Base-by-base conservation (phyloP, 2,329 filamentous ascomycete genomes). In the Diaporthe vaccinii region DNA sequence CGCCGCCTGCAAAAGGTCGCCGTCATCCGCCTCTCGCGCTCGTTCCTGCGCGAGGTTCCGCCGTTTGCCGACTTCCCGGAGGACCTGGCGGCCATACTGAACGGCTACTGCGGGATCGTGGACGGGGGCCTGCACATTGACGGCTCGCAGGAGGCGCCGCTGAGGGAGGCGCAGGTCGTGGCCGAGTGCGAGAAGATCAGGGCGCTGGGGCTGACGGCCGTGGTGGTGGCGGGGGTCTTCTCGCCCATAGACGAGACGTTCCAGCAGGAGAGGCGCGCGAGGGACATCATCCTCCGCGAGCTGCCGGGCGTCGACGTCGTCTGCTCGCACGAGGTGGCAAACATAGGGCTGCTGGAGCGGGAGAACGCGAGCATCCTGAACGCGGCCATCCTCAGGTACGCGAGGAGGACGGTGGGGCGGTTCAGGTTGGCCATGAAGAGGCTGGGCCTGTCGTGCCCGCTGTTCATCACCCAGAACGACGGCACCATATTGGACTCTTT, bases 171-270 rank as follows among this genome's bases (percentile, higher is more conserved):
- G 34, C 83, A 89, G 73, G 74, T 78, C 22, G 59, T 74, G n/a
- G 72, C 55, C 15, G 72, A 74, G n/a, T 74, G 72, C 58, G 25
- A 49, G 4, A 61, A 41, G 28, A 82, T 84, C 72, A 77, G 76
- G 39, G 68, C 72, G n/a, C 77, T 78, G 20, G 77, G 80, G 4
- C 57, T 83, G 82, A 79, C 72, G 28, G 85, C 85, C 53, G 83
- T 92, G 2, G 90, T 91, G 0, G 82, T 92, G 6, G 86, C 88
- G 6, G 90, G 90, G 2, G 86, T 91, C 12, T 91, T 90, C 81
- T 89, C 88, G 12, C 89, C 90, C 0, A 89, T 91, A 34, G 90
- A 92, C 78, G 86, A 87, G 14, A 77, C 85, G 4, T 86, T 87
- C 78, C 81, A 81, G 57, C 90, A 91, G 79, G 90, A 91, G 80